Conservation (phyloP, 805 yeast genomes). For the Yamadazyma sp. region DNA sequence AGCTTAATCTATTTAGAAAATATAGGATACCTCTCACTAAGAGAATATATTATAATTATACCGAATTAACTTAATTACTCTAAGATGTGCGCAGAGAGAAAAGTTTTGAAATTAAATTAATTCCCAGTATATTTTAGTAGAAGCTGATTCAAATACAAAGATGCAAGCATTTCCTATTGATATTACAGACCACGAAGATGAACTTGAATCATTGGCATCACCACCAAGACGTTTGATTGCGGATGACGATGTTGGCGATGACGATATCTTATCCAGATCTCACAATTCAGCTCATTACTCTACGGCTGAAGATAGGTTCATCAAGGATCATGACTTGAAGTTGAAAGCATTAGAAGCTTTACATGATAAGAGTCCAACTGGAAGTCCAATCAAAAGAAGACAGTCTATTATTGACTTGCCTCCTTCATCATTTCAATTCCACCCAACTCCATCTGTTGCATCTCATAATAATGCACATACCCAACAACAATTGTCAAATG, state of each 20-base stretch:
- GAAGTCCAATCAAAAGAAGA: conserved; percentile 23
- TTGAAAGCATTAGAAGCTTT: conserved; percentile 54
- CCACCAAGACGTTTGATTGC: conserved; percentile 4
- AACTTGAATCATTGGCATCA: not conserved
- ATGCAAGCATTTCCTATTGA: conserved; percentile 4
- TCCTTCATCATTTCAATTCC: conserved; percentile 7
- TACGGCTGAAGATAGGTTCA: conserved; percentile 58
- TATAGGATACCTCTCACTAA: not conserved
- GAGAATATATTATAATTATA: too few relatives aligned
- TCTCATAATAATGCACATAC: conserved; percentile 11
- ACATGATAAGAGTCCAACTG: conserved; percentile 14
- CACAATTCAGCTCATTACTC: conserved; percentile 55
- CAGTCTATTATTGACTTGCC: conserved; percentile 42
- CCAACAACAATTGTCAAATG: conserved; percentile 6
- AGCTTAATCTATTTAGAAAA: conserved; percentile 1
- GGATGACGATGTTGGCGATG: conserved; percentile 18
- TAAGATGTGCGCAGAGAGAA: not conserved
- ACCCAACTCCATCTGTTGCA: conserved; percentile 14
- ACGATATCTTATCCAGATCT: conserved; percentile 28
- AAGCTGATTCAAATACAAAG: not conserved
- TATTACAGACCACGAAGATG: conserved; percentile 3
- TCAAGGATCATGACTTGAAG: conserved; percentile 68
- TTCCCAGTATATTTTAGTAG: too few relatives aligned
- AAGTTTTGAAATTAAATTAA: too few relatives aligned
- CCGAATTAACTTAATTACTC: not conserved